Conservation (phyloP, 148 eudicot genomes). For the Chenopodium quinoa region DNA sequence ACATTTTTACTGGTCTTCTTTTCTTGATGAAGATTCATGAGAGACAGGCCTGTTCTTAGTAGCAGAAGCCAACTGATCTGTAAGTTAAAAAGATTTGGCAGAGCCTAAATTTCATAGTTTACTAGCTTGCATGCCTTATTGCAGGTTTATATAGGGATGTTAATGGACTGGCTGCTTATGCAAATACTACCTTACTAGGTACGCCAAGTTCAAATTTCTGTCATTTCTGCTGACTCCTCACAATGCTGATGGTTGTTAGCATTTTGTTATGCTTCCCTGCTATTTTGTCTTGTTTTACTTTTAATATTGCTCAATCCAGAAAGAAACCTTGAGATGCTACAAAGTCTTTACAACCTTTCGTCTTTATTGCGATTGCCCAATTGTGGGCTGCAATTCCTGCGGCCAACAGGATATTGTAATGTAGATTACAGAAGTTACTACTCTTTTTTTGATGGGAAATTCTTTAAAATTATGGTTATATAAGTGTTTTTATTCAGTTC, state of each 20-base stretch:
- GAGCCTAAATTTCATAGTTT: slow-evolving; percentile 12
- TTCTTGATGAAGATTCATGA: slow-evolving; percentile 18
- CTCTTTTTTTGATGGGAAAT: neutral
- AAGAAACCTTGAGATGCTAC: slow-evolving; percentile 7
- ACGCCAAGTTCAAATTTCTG: slow-evolving; percentile 20
- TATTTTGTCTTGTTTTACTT: neutral
- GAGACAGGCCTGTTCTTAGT: neutral
- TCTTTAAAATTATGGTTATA: neutral
- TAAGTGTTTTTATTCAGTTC: neutral
- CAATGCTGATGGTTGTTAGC: neutral
- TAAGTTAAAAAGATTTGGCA: slow-evolving; percentile 5
- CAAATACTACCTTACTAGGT: slow-evolving; percentile 26
- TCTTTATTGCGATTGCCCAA: neutral
- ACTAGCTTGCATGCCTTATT: slow-evolving; percentile 27
- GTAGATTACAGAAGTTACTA: slow-evolving; percentile 2
- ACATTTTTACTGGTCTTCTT: slow-evolving; percentile 9
- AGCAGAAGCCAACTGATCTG: slow-evolving; percentile 11
- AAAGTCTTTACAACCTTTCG: neutral
- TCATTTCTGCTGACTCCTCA: neutral
- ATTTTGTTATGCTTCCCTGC: neutral
- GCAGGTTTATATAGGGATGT: slow-evolving; percentile 34
- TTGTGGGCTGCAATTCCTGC: neutral
- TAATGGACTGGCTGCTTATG: slow-evolving; percentile 26
- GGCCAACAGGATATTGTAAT: neutral
- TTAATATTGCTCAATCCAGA: slow-evolving; percentile 1